Percentiles rank a stretch among this genome's conserved stretches.
Evolutionary conservation across 192 early-diverging fungal genomes (phyloP).

Genomic region (Dissophora globulifera): DNA sequence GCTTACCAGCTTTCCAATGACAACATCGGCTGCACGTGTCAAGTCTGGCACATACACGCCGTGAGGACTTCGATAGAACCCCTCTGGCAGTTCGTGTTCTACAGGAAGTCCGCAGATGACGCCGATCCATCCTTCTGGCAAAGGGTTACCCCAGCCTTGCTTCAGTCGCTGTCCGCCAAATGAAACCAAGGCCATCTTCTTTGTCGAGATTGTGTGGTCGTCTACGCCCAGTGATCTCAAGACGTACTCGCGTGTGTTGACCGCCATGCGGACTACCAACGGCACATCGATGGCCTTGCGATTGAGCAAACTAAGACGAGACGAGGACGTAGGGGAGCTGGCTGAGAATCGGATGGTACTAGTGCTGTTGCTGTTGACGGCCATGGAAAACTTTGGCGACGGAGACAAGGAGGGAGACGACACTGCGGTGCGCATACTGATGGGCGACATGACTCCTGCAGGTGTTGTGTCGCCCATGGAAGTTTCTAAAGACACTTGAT

Average conservation of each 20-base stretch:
- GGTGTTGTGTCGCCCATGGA: constrained; percentile 34
- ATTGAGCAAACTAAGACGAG: constrained; percentile 4
- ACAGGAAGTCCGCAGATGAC: constrained; percentile 66
- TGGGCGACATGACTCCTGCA: constrained; percentile 31
- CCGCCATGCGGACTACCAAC: constrained; percentile 62
- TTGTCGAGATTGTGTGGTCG: constrained; percentile 50
- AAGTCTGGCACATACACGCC: constrained; percentile 72
- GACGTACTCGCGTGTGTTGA: constrained; percentile 55
- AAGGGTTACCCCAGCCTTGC: constrained; percentile 59
- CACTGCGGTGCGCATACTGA: constrained; percentile 18
- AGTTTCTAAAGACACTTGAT: constrained; percentile 26
- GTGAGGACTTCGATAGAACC: constrained; percentile 62
- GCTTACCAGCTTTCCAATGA: constrained; percentile 68
- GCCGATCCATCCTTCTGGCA: constrained; percentile 67
- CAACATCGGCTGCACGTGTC: constrained; percentile 66
- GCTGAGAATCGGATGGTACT: too few species aligned
- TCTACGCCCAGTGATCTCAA: constrained; percentile 57
- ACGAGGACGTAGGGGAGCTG: not conserved
- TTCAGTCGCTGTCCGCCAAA: constrained; percentile 67
- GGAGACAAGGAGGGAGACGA: constrained; percentile 23
- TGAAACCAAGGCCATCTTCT: constrained; percentile 61
- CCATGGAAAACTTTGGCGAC: constrained; percentile 12
- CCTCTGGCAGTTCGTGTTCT: constrained; percentile 52
- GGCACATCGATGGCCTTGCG: constrained; percentile 66
- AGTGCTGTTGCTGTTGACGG: too few species aligned